Conservation (phyloP, 148 eudicot species). For the Persicaria tinctoria region DNA sequence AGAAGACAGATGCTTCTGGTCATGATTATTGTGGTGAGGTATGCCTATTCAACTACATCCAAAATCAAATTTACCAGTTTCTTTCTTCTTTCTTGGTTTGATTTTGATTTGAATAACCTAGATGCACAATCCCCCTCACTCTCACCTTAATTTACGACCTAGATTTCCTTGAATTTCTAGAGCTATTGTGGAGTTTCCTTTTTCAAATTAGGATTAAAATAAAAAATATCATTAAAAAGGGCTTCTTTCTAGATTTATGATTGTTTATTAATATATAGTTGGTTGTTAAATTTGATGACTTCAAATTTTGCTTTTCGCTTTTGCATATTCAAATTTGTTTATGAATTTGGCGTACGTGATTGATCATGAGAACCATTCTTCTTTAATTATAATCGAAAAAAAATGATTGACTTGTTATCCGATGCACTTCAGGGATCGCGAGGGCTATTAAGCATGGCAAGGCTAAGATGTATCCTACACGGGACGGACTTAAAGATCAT, state of each 20-base stretch:
- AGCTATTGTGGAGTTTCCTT: not conserved
- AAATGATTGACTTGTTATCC: not conserved
- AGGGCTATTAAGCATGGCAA: conserved; percentile 8
- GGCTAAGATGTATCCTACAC: conserved; percentile 10
- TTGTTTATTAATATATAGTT: not conserved
- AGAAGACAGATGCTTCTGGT: conserved; percentile 8
- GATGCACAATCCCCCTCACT: not conserved
- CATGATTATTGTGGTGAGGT: conserved; percentile 15
- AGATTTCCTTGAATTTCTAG: not conserved
- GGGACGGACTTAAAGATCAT: conserved; percentile 8
- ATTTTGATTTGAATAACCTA: not conserved
- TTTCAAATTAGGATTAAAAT: not conserved
- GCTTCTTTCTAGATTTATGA: not conserved
- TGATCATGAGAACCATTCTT: not conserved
- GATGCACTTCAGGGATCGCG: conserved; percentile 2
- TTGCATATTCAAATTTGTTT: conserved; percentile 1
- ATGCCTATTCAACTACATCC: not conserved
- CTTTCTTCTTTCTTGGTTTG: not conserved
- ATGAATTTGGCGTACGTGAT: not conserved
- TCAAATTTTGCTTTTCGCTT: not conserved
- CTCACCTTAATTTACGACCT: not conserved
- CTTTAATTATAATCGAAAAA: not conserved
- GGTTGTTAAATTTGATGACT: not conserved
- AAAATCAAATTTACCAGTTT: not conserved
- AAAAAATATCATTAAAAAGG: not conserved